Evolutionary conservation across 2,329 filamentous ascomycete species (phyloP).

Genomic region (Sphaerulina populicola): DNA sequence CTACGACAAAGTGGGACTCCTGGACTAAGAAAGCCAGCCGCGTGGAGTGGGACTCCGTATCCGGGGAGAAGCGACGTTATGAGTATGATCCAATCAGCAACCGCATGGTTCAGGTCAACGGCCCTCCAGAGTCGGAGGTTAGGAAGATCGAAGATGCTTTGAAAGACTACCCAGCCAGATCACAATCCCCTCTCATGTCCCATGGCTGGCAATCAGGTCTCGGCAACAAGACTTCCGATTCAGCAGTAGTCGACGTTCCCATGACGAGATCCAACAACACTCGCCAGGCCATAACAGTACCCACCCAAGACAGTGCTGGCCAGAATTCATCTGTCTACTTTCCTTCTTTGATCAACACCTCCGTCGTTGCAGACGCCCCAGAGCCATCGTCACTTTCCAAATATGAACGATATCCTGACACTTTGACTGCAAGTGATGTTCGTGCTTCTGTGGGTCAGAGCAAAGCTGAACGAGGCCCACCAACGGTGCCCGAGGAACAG

Average conservation of each 20-base stretch:
- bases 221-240: neutral
- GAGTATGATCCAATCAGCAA: slow-evolving; percentile 35
- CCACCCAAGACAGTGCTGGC: slow-evolving; percentile 13
- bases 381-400: slow-evolving; percentile 28
- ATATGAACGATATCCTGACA: slow-evolving; percentile 33
- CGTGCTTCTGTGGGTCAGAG: slow-evolving; percentile 37
- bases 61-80: slow-evolving; percentile 24
- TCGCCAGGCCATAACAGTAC: slow-evolving; percentile 17
- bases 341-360: slow-evolving; percentile 24
- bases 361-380: slow-evolving; percentile 10
- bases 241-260: slow-evolving; percentile 14
- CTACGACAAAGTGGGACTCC: slow-evolving; percentile 29
- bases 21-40: slow-evolving; percentile 26
- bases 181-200: slow-evolving; percentile 13
- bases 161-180: slow-evolving; percentile 10
- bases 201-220: slow-evolving; percentile 12
- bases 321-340: slow-evolving; percentile 21
- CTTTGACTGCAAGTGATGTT: slow-evolving; percentile 37
- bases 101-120: slow-evolving; percentile 30
- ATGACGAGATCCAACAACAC: slow-evolving; percentile 12
- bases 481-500: neutral
- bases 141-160: slow-evolving; percentile 13
- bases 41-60: slow-evolving; percentile 30
- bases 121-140: slow-evolving; percentile 7
- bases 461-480: slow-evolving; percentile 12